Evolutionary conservation across 352 stramenopile genomes (phyloP), one percentile per base, ranked within the genome.

Genomic region (Globisporangium rhizosaccharum): DNA sequence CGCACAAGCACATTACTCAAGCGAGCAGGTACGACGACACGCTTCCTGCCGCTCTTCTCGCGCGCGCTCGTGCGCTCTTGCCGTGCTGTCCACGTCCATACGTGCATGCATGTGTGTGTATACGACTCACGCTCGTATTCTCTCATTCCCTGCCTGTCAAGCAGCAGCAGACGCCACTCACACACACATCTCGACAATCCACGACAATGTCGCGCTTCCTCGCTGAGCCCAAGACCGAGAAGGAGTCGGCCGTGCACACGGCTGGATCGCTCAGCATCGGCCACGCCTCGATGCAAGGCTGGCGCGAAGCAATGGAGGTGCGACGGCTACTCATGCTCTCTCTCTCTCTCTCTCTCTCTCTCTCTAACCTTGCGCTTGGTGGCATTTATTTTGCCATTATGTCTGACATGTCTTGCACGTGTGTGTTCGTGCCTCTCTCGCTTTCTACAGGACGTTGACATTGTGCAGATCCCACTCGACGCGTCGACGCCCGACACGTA

Each of bases 301-400:
- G 85, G 85, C 80, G 85, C 28, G 82, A 92, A 51, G 75, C 75
- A 1, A 95, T 95, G 85, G 85, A 95, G 77, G 85, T 90, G 28
- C 33, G 59, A 39, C 8, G 56, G 42, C 9, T 49, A 12, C 20
- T 55, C 23, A 0, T 39, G 8, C 20, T 56, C 26, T 50, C 5
- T 39, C 26, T 4, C 25, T 28, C n/a, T n/a, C n/a, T n/a, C n/a
- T n/a, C n/a, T n/a, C n/a, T n/a, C 20, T 56, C 26, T 50, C 5
- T 39, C 26, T 4, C 25, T 28, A 36, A 36, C 17, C 15, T 11
- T 59, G n/a, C 23, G 53, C 26, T 30, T 23, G 23, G 23, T 23
- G 23, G 23, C 23, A 23, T 23, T 23, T 23, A 23, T 23, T 28
- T 1, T 51, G 49, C 11, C 6, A 18, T 39, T 6, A 39, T 12